Base-by-base conservation (phyloP, 176 grass and related monocot genomes). In the Carex parvula region DNA sequence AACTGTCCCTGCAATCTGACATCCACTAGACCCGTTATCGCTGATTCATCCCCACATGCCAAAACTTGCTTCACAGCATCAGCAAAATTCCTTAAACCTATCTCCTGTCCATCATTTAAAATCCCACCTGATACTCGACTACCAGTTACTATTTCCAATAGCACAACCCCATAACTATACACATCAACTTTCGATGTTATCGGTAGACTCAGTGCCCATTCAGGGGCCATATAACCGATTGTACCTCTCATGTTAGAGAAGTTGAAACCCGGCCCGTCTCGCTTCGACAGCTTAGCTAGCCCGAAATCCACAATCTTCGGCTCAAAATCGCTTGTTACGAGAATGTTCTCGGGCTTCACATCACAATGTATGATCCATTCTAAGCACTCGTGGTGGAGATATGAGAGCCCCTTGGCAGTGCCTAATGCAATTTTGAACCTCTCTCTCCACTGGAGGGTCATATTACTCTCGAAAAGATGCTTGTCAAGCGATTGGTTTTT, bases 361-460 rank as follows among this genome's bases (percentile, higher is more conserved):
- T 97, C 91, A 83, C 94, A 97, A 84, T 97, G 94, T 60, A 97
- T 87, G 69, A 97, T 69, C 94, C 94, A 97, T 81, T 97, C 94
- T 3, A 97, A 72, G 37, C 94, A 94, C 77, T 97, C 94, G 18
- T 97, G 91, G 80, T 97, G 94, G 37, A 97, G 94, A 65, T 94
- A 97, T 42, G 91, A 84, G 15, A 97, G 86, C 35, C 94, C 91
- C 35, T 88, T 91, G 58, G 94, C 88, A 32, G 91, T 87, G 39
- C 94, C 94, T 20, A 92, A 39, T 17, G 94, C 89, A 79, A 97
- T 90, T 35, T 87, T 94, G 68, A 94, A 94, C 33, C 91, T 73
- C 10, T 92, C 67, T 48, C 44, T 84, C 94, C 94, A 97, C 54
- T 87, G 52, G 3, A 97, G 79, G 32, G 46, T 71, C 18, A 56